These are phyloP conservation scores for Thyridium curvatum DNA, from an alignment of 2,329 filamentous ascomycete species.

Conservation along the genomic window DNA sequence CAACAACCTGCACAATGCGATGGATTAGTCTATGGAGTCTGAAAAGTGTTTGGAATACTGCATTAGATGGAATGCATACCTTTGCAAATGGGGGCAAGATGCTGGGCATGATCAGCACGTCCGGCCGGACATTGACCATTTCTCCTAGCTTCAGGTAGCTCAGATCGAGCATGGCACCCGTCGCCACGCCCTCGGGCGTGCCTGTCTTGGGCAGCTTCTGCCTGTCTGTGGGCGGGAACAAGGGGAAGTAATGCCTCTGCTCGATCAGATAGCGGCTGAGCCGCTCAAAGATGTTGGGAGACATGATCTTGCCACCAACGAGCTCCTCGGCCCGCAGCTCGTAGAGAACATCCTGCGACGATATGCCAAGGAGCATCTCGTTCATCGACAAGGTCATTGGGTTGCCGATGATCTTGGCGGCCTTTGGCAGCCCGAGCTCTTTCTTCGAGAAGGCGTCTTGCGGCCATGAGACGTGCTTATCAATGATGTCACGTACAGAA, in stretches of 20 bases:
- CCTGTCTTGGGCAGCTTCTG: slow-evolving; percentile 60
- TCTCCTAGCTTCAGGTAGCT: slow-evolving; percentile 85
- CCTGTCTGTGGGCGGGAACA: slow-evolving; percentile 76
- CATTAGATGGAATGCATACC: slow-evolving; percentile 42
- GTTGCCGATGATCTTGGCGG: slow-evolving; percentile 75
- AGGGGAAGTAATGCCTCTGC: slow-evolving; percentile 84
- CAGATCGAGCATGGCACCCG: slow-evolving; percentile 75
- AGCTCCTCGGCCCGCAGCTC: slow-evolving; percentile 74
- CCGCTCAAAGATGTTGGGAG: slow-evolving; percentile 59
- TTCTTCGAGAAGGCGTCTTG: slow-evolving; percentile 56
- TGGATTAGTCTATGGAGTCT: slow-evolving; percentile 7
- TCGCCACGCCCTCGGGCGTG: slow-evolving; percentile 50
- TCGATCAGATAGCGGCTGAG: slow-evolving; percentile 74
- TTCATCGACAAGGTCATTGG: slow-evolving; percentile 87
- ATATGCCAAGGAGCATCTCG: slow-evolving; percentile 76
- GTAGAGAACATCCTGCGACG: slow-evolving; percentile 75
- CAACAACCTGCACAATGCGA: slow-evolving; percentile 62
- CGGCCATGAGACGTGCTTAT: slow-evolving; percentile 82
- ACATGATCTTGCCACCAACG: slow-evolving; percentile 45
- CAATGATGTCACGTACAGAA: slow-evolving; percentile 74
- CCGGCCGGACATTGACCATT: slow-evolving; percentile 79
- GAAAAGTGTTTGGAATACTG: no score
- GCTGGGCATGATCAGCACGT: slow-evolving; percentile 79
- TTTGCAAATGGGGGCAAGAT: slow-evolving; percentile 80
- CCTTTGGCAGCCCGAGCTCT: slow-evolving; percentile 73